phyloP scores from a whole-genome alignment of 1,284 basidiomycete genomes.

The Ustilago loliicola region DNA sequence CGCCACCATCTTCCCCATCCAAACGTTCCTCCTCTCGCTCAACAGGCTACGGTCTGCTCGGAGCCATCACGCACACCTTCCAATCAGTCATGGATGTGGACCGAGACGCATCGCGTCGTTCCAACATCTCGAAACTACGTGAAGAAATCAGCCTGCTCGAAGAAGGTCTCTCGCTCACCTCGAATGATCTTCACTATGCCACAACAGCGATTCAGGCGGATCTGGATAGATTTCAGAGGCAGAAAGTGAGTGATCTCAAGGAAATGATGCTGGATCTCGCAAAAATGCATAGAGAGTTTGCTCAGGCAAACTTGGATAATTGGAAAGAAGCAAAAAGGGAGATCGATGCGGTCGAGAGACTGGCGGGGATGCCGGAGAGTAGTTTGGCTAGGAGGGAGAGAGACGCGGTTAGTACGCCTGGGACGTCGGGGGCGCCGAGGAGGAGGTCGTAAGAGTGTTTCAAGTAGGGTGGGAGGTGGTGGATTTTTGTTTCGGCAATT shows the following conservation, averaged over 20 bases:
- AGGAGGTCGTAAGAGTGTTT: conserved; percentile 25
- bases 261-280: conserved; percentile 93
- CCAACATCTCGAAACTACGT: conserved; percentile 90
- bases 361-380: conserved; percentile 57
- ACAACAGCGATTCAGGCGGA: conserved; percentile 97
- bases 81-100: conserved; percentile 99
- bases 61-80: conserved; percentile 91
- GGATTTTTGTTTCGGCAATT: too few relatives aligned
- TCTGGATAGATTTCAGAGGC: conserved; percentile 96
- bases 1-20: conserved; percentile 36
- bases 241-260: conserved; percentile 95
- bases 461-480: neutral
- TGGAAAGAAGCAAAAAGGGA: conserved; percentile 96
- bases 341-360: conserved; percentile 82
- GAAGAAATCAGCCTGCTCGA: conserved; percentile 80
- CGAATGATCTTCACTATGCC: conserved; percentile 85
- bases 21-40: conserved; percentile 46
- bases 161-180: conserved; percentile 62
- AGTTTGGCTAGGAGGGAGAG: conserved; percentile 46
- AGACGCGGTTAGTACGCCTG: conserved; percentile 26
- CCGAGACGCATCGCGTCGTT: conserved; percentile 92
- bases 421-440: conserved; percentile 1
- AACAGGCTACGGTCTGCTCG: conserved; percentile 78
- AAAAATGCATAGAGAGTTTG: conserved; percentile 85
- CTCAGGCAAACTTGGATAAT: conserved; percentile 85